These are phyloP conservation scores for Ascosphaera aggregata DNA, from an alignment of 2,329 filamentous ascomycete genomes.

Conservation along the genomic window DNA sequence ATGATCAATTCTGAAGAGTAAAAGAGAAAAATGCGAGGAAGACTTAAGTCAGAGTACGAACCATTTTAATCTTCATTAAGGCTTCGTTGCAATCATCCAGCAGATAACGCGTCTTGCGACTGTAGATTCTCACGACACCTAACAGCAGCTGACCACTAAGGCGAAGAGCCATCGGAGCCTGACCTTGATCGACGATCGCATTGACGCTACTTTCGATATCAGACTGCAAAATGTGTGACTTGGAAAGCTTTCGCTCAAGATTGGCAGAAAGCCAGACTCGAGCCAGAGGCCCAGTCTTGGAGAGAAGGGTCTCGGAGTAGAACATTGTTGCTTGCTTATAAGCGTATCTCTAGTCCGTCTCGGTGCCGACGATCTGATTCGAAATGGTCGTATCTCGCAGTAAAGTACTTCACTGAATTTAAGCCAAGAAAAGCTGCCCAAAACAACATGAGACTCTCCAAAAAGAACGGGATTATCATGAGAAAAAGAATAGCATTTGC, in stretches of 20 bases:
- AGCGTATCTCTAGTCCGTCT: too few relatives aligned
- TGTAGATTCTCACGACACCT: conserved; percentile 93
- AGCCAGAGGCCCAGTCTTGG: conserved; percentile 91
- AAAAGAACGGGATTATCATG: too few relatives aligned
- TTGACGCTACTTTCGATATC: conserved; percentile 89
- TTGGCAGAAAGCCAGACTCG: conserved; percentile 97
- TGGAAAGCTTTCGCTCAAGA: conserved; percentile 92
- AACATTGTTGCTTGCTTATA: too few relatives aligned
- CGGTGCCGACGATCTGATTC: too few relatives aligned
- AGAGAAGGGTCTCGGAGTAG: conserved; percentile 85
- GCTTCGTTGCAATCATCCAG: conserved; percentile 96
- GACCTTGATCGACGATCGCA: conserved; percentile 78
- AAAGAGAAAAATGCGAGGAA: too few relatives aligned
- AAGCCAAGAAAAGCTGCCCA: too few relatives aligned
- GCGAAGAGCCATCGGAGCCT: conserved; percentile 85
- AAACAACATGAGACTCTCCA: too few relatives aligned
- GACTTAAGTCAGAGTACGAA: conserved; percentile 27
- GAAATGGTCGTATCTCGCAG: too few relatives aligned
- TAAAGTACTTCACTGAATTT: too few relatives aligned
- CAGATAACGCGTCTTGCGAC: conserved; percentile 85
- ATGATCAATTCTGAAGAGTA: conserved; percentile 1
- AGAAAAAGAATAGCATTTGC: too few relatives aligned
- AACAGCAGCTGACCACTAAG: conserved; percentile 83
- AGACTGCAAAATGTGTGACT: conserved; percentile 83
- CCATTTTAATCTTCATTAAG: conserved; percentile 96